Evolutionary conservation across 2,329 filamentous ascomycete genomes (phyloP).

Genomic region (Calonectria leucothoes): DNA sequence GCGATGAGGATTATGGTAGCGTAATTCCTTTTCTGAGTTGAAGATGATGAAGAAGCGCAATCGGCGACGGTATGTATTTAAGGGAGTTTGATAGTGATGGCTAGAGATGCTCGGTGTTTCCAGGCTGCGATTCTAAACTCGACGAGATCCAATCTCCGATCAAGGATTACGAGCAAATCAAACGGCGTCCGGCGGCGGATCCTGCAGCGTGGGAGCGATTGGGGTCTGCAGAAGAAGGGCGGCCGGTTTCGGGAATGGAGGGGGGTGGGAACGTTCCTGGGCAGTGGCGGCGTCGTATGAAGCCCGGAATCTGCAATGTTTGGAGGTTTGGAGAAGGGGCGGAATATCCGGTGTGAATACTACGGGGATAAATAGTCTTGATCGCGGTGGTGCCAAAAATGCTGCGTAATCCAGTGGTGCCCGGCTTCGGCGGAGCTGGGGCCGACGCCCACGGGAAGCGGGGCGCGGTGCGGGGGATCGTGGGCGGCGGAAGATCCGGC

Average conservation of each 20-base stretch:
- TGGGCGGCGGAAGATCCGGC: slow-evolving; percentile 5
- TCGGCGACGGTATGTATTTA: slow-evolving; percentile 2
- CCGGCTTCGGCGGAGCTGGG: slow-evolving; percentile 21
- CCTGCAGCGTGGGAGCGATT: neutral
- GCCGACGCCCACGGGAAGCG: slow-evolving; percentile 25
- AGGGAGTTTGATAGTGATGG: neutral
- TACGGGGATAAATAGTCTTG: slow-evolving; percentile 20
- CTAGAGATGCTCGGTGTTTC: neutral
- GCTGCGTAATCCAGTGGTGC: slow-evolving; percentile 22
- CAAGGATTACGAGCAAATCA: neutral
- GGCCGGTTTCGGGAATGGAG: slow-evolving; percentile 1
- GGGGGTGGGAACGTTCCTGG: too few relatives aligned
- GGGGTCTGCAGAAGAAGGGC: neutral
- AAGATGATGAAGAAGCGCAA: neutral
- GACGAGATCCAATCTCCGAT: slow-evolving; percentile 1
- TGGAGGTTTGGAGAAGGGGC: neutral
- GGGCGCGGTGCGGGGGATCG: slow-evolving; percentile 21
- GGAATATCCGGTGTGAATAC: slow-evolving; percentile 23
- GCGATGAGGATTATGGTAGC: neutral
- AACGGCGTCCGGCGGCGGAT: neutral
- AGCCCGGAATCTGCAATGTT: neutral
- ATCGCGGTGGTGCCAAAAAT: neutral
- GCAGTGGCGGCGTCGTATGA: neutral
- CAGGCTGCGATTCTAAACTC: neutral
- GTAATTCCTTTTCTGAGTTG: neutral